Percentiles rank a stretch among this genome's conserved stretches.
These are phyloP conservation scores for Cenchrus purpureus DNA, from an alignment of 176 grass and related monocot genomes.

Conservation along the genomic window DNA sequence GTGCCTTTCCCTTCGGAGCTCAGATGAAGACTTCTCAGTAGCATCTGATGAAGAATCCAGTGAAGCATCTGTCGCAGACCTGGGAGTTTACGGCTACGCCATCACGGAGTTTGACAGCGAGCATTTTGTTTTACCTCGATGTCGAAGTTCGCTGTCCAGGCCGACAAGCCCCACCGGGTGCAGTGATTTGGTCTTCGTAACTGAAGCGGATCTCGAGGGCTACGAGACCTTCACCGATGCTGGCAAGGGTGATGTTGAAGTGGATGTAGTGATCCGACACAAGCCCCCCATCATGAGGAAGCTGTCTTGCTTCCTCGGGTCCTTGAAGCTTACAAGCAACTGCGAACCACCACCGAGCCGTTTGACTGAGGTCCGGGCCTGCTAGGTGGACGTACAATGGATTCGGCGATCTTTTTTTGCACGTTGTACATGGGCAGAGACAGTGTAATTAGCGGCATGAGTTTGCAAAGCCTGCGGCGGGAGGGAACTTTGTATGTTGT, in stretches of 20 bases:
- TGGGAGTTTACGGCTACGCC: slow-evolving; percentile 25
- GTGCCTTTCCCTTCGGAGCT: slow-evolving; percentile 29
- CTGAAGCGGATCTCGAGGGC: slow-evolving; percentile 78
- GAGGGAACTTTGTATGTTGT: slow-evolving; percentile 20
- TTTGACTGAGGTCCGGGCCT: slow-evolving; percentile 60
- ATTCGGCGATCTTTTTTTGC: slow-evolving; percentile 15
- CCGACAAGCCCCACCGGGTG: slow-evolving; percentile 45
- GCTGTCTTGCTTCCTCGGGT: slow-evolving; percentile 67
- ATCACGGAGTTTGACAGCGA: slow-evolving; percentile 21
- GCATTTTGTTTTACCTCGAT: slow-evolving; percentile 50
- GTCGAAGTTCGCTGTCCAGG: slow-evolving; percentile 20
- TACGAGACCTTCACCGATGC: slow-evolving; percentile 52
- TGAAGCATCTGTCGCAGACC: neutral
- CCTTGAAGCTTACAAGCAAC: slow-evolving; percentile 53
- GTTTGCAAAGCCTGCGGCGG: slow-evolving; percentile 12
- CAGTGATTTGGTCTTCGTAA: slow-evolving; percentile 59
- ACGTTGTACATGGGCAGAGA: slow-evolving; percentile 24
- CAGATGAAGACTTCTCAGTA: neutral
- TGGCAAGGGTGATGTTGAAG: neutral
- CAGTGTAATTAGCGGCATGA: slow-evolving; percentile 38
- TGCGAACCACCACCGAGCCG: slow-evolving; percentile 47
- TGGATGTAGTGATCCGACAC: slow-evolving; percentile 36
- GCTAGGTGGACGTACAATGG: slow-evolving; percentile 29
- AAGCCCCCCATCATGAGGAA: slow-evolving; percentile 66
- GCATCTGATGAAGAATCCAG: slow-evolving; percentile 28